Conservation (phyloP, 192 early-diverging fungal species). For the Gaertneriomyces sp. region DNA sequence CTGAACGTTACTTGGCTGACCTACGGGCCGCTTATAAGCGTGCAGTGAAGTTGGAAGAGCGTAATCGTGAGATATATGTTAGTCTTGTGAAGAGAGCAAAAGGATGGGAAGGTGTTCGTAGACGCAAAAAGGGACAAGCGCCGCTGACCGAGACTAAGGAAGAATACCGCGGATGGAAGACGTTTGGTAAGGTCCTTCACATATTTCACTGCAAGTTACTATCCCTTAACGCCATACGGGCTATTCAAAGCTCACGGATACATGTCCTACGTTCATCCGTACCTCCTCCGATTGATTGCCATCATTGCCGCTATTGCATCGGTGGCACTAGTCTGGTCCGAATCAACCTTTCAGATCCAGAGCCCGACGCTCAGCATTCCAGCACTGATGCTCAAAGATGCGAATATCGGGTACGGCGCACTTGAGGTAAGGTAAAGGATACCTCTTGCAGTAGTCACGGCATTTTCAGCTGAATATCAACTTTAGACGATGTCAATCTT, state of each 20-base stretch:
- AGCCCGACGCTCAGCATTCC: constrained; percentile 65
- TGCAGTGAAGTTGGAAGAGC: constrained; percentile 63
- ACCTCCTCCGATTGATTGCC: constrained; percentile 54
- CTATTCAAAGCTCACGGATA: too few relatives aligned
- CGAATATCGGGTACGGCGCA: constrained; percentile 32
- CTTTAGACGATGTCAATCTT: constrained; percentile 64
- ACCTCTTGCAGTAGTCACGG: neutral
- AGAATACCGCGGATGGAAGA: too few relatives aligned
- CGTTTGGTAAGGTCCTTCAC: too few relatives aligned
- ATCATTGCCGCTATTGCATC: constrained; percentile 63
- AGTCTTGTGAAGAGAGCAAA: too few relatives aligned
- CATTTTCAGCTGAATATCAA: constrained; percentile 22
- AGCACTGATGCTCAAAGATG: constrained; percentile 47
- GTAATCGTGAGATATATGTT: too few relatives aligned
- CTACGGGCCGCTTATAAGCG: constrained; percentile 71
- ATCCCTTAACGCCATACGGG: too few relatives aligned
- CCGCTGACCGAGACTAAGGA: too few relatives aligned
- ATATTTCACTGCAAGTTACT: too few relatives aligned
- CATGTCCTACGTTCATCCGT: constrained; percentile 67
- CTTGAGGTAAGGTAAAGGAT: constrained; percentile 45
- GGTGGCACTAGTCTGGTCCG: constrained; percentile 83
- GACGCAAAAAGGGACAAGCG: too few relatives aligned
- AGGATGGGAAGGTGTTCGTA: too few relatives aligned
- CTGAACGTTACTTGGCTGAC: constrained; percentile 60
- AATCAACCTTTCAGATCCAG: constrained; percentile 78